Base-by-base conservation (phyloP, 768 basidiomycete genomes). In the Tylopilus vinaceipallidus region DNA sequence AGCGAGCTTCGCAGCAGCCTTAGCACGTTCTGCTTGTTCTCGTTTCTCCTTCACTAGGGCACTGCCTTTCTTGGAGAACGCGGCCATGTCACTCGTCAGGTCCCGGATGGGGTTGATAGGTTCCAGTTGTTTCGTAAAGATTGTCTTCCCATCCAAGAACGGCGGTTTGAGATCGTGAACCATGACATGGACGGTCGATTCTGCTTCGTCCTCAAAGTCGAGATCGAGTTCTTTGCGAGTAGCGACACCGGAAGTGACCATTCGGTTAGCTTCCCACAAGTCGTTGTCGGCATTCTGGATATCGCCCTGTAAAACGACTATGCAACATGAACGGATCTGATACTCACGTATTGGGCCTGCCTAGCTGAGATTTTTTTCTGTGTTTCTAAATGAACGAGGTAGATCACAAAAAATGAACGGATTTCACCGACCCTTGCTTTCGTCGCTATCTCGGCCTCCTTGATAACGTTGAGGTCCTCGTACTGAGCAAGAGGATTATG, bases 1-100 rank as follows among this genome's bases (percentile, higher is more conserved):
- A 17, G 95, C 94, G 14, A 97, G 77, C 69, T 98, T 98, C 3
- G 95, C 95, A 0, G 97, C 95, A 4, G 94, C 95, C 70, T 95
- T 98, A 22, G 89, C 89, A 11, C 97, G 79, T 69, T 99, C 97
- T 3, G 94, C 90, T 67, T 98, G 91, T 64, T 98, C 97, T 49
- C 97, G 78, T 67, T 95, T 92, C 72, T 98, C 97, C 60, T 90
- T 90, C 16, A 99, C 94, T 22, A 99, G 76, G 1, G 84, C 77
- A 52, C 90, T 93, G n/a, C 97, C 97, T 65, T 99, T 98, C 73
- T 95, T 95, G 20, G 92, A 85, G 69, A 99, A 99, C 11, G 92
- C 60, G 16, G 95, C 97, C 83, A 99, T 85, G 63, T 99, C 97
- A 57, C 89, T 92, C 1, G 95, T 91, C 16, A 81, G 76, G 64